Evolutionary conservation across 2,329 filamentous ascomycete genomes (phyloP).

Genomic region (Beauveria australis): DNA sequence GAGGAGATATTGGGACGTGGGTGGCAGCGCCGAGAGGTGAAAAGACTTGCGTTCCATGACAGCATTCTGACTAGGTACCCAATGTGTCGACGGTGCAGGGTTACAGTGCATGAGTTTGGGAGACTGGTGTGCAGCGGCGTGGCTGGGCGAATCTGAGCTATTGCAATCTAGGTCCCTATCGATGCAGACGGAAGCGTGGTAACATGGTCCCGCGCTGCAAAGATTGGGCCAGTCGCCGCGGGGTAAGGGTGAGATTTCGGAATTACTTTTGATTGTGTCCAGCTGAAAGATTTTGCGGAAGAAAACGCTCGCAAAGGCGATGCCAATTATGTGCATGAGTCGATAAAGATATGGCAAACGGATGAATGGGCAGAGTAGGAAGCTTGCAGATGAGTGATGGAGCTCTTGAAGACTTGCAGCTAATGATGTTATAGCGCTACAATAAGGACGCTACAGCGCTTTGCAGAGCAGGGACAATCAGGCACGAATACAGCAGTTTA

Average conservation of each 20-base stretch:
- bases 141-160: constrained; percentile 4
- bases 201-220: background rate
- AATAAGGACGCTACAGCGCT: too few species aligned
- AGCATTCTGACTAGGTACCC: background rate
- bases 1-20: background rate
- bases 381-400: background rate
- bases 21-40: background rate
- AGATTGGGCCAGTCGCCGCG: background rate
- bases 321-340: background rate
- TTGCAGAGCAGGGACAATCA: too few species aligned
- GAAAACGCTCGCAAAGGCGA: background rate
- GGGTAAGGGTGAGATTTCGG: background rate
- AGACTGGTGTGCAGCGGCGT: background rate
- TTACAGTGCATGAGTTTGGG: background rate
- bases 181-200: background rate
- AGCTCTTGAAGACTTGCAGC: background rate
- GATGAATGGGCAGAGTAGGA: background rate
- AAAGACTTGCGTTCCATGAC: background rate
- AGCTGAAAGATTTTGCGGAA: background rate
- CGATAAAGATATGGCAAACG: background rate
- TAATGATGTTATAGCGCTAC: background rate
- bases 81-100: background rate
- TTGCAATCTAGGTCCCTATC: background rate
- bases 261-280: background rate
- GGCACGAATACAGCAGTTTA: too few species aligned